Base-by-base conservation (phyloP, 1,284 basidiomycete genomes). In the Psilocybe mexicana region DNA sequence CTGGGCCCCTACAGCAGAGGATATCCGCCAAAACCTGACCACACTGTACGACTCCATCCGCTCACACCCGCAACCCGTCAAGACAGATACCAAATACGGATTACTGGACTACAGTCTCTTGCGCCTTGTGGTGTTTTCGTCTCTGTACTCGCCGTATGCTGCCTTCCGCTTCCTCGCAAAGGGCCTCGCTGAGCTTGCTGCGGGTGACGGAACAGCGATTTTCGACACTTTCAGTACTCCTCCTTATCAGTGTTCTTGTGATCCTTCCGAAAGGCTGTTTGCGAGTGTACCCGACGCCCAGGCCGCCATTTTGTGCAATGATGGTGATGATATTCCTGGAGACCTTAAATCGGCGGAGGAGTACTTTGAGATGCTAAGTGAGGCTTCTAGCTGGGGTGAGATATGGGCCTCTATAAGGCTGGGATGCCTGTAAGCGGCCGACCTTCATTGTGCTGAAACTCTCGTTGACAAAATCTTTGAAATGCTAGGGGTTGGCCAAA, bases 301-400 rank as follows among this genome's bases (percentile, higher is more conserved):
- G 45, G 47, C 60, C 0, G 68, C 74, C 1, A 72, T 79, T 35
- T 28, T 68, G 1, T 81, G 79, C 63, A 75, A 74, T 25, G 79
- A 81, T 60, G 78, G 74, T 4, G 69, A 70, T 38, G 57, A 65
- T 25, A 62, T 76, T 24, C 68, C 72, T 8, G 60, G 61, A 25
- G 56, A 65, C 53, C 55, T 77, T 6, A 63, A 70, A 44, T 67
- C 68, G 30, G 59, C 71, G 2, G 61, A 70, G 45, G 57, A 67
- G n/a, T 72, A 73, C 55, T 72, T 66, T 45, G 45, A 69, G 6
- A 61, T 67, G 18, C 56, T 71, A 33, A 62, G 50, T 6, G 60
- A 65, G 26, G 54, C 45, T 7, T 73, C 70, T 0, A 58, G 66
- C n/a, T 77, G 73, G 70, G 71, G 65, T 4, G 72, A 74, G 23